Percentiles rank a stretch among this genome's conserved stretches.
phyloP scores from a whole-genome alignment of 2,329 filamentous ascomycete genomes.

The Chaetomiaceae sp. region DNA sequence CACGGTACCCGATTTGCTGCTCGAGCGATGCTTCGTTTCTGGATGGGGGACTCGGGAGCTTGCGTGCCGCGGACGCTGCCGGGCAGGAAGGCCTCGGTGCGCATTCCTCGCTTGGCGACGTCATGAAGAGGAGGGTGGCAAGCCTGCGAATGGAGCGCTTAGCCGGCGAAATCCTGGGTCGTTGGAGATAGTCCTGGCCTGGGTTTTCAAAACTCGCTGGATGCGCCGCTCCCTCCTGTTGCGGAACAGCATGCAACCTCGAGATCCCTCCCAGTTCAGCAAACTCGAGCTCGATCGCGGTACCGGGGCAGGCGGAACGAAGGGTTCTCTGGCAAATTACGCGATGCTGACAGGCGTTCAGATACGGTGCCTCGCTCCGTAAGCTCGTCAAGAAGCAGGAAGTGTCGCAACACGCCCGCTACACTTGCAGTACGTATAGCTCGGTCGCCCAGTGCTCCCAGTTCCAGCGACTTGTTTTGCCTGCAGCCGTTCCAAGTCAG shows the following conservation, averaged over 20 bases:
- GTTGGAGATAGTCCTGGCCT: no score
- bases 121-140: background rate
- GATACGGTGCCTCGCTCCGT: conserved; percentile 98
- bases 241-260: no score
- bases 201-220: background rate
- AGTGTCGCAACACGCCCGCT: conserved; percentile 96
- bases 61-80: background rate
- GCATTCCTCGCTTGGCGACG: background rate
- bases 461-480: background rate
- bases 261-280: no score
- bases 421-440: conserved; percentile 57
- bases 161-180: background rate
- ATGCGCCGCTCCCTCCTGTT: background rate
- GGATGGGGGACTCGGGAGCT: background rate
- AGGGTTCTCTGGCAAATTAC: background rate
- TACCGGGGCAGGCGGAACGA: conserved; percentile 3
- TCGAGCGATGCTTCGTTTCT: background rate
- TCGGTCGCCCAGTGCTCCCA: background rate
- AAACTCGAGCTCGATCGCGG: background rate
- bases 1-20: conserved; percentile 1
- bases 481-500: background rate
- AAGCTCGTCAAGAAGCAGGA: conserved; percentile 99
- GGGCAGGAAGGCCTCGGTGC: no score
- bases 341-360: conserved; percentile 32
- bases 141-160: background rate